Conservation (phyloP, 768 basidiomycete species). For the Agrocybe praecox region DNA sequence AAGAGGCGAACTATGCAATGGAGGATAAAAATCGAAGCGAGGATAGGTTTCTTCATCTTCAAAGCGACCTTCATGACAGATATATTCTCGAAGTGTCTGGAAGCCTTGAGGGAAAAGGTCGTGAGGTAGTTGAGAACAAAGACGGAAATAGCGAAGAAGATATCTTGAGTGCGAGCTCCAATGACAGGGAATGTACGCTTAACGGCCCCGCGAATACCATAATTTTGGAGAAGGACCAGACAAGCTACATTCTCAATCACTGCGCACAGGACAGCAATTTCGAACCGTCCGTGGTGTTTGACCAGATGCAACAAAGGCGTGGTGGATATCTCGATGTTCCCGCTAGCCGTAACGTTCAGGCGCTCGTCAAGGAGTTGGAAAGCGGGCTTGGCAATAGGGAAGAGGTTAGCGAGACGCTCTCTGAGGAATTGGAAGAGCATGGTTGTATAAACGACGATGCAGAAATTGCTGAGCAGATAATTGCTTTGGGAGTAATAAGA, state of each 20-base stretch:
- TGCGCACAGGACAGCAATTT: constrained; percentile 10
- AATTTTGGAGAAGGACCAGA: constrained; percentile 1
- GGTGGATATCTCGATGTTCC: not conserved
- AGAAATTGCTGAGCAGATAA: too few species aligned
- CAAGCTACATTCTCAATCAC: constrained; percentile 8
- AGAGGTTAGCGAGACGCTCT: constrained; percentile 3
- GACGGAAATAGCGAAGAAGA: constrained; percentile 2
- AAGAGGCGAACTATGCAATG: not conserved
- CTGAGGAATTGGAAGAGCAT: not conserved
- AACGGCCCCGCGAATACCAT: constrained; percentile 7
- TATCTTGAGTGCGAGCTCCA: not conserved
- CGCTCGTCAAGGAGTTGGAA: constrained; percentile 9
- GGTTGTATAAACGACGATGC: not conserved
- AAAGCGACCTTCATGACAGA: not conserved
- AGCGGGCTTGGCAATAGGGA: constrained; percentile 7
- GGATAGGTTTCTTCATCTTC: not conserved
- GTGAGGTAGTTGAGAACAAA: not conserved
- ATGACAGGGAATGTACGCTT: constrained; percentile 8
- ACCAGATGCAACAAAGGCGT: constrained; percentile 6
- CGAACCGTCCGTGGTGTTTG: constrained; percentile 7
- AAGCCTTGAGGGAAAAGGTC: not conserved
- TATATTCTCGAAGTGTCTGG: not conserved
- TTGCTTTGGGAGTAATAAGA: too few species aligned
- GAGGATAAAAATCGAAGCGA: not conserved
- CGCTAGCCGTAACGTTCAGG: constrained; percentile 4